Base-by-base conservation (phyloP, 176 grass and related monocot genomes). In the Avena atlantica region DNA sequence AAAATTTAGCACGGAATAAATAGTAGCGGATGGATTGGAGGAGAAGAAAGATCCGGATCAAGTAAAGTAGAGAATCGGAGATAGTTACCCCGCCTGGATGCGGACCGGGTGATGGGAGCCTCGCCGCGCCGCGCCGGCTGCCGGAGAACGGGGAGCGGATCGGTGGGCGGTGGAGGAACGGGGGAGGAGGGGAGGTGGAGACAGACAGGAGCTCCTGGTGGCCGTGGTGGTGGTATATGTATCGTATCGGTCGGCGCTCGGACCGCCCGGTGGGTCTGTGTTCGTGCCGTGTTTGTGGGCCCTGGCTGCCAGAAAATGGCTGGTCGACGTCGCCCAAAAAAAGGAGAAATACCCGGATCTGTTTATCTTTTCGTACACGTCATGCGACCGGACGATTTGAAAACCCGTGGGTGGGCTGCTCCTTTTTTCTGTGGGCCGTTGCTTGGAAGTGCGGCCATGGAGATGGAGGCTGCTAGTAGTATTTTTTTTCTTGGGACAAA, bases 271-370 rank as follows among this genome's bases (percentile, higher is more conserved):
- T 9, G 42, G 20, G 34, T 10, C 12, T 67, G 5, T 49, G 70
- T 49, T 19, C 48, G 73, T 19, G 48, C 48, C 73, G 73, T 27
- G 0, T 56, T 77, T 77, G 44, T 48, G 71, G 71, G 70, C 4
- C 74, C 74, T 48, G 14, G 24, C 74, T 76, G 74, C 15, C 74
- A 76, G 49, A 31, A 27, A 76, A 55, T 17, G 49, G 49, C 74
- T 76, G 50, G 50, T 51, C 73, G 10, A 48, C 23, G 48, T 27
- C 48, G 7, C 11, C 9, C 8, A 31, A 76, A 34, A 20, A 31
- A 19, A 34, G 31, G n/a, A 70, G 17, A 17, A 57, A 36, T 16
- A 20, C 34, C 29, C 34, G 34, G 67, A 70, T 40, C 25, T 27
- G 34, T 40, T 40, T 10, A 3, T 8, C 7, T 29, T 29, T 31